Conservation (phyloP, 176 grass and related monocot genomes). For the Oryza meridionalis region DNA sequence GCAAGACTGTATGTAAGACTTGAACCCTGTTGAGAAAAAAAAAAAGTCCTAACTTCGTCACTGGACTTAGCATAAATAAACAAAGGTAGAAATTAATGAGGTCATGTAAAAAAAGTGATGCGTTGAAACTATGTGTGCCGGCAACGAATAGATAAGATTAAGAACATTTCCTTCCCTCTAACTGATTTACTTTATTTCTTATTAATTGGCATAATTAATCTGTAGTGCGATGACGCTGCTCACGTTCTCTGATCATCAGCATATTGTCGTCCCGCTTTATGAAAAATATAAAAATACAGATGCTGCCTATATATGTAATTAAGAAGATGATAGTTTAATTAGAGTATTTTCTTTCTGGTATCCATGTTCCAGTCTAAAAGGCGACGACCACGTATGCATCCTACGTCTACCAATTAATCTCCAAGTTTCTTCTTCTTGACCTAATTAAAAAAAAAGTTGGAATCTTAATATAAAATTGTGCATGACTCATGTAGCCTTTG, state of each 20-base stretch:
- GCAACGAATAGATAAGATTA: background rate
- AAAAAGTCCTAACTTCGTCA: no score
- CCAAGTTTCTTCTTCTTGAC: background rate
- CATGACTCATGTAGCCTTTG: background rate
- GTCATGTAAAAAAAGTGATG: no score
- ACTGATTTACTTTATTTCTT: conserved; percentile 25
- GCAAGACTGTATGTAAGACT: no score
- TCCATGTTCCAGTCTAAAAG: background rate
- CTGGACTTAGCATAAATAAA: no score
- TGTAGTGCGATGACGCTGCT: background rate
- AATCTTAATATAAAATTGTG: background rate
- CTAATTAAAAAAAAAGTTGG: background rate
- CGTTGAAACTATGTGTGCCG: no score
- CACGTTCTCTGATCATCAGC: conserved; percentile 19
- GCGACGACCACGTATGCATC: background rate
- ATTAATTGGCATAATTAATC: background rate
- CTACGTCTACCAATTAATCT: background rate
- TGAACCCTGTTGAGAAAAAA: no score
- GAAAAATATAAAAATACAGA: background rate
- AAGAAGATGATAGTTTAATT: background rate
- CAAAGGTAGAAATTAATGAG: no score
- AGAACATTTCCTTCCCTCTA: background rate
- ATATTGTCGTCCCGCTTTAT: background rate
- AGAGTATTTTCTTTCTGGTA: background rate
- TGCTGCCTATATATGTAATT: background rate